Evolutionary conservation across 345 rosid species (phyloP), one percentile per base, ranked within the genome.

Genomic region (Salix arbutifolia): DNA sequence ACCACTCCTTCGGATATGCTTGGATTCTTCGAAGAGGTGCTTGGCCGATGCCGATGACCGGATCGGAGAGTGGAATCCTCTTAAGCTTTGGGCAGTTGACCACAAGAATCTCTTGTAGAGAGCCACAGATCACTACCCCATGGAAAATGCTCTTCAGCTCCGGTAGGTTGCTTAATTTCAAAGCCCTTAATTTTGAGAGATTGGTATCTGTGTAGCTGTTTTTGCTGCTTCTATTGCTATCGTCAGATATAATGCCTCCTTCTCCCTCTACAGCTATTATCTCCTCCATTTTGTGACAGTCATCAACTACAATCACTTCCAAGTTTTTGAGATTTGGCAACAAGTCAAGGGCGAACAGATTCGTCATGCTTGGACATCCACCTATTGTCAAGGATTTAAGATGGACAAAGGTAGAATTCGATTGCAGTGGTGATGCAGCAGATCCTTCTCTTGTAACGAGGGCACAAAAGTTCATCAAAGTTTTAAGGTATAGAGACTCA

Each of bases 281-380:
- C 76, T 77, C 82, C 74, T 79, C 82, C 69, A 81, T 16, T 62
- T 62, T 1, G 1, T 16, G 0, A 69, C 85, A 79, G 16, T 5
- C 0, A 1, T 0, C 0, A 13, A 81, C 74, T 1, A 0, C 0
- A 44, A 85, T 50, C 4, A 28, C 69, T 67, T 77, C 78, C 52
- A 83, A 35, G 64, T 75, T 83, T 17, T 68, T 76, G 56, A 79
- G 81, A 74, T 70, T 4, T 1, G 28, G 62, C 61, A 71, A 61
- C 71, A 75, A 9, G 17, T 31, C 70, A 67, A 14, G 44, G 25
- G 8, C 16, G 25, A 83, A 62, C 69, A 77, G 42, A n/a, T 66
- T 74, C 74, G 72, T 81, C 56, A 81, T 30, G 5, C 48, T 31
- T 6, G 8, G 28, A 65, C 86, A 86, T 3, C 0, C 5, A 0